Evolutionary conservation across 2,329 filamentous ascomycete species (phyloP).

Genomic region (Fusarium sp.): DNA sequence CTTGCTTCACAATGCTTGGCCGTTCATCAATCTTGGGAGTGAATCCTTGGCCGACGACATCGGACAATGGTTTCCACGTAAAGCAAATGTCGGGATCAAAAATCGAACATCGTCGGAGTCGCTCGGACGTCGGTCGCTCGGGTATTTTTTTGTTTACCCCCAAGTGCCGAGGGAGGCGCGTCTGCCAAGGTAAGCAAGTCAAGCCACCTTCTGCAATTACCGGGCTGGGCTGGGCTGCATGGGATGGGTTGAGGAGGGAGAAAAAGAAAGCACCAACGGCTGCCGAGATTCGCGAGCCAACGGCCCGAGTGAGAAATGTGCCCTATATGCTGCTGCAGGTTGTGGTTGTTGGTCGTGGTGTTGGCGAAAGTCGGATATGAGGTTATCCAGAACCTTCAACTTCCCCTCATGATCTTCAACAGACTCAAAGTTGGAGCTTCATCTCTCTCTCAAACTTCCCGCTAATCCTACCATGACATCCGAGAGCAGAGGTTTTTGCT

Average conservation of each 20-base stretch:
- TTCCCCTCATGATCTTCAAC: neutral
- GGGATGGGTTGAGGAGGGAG: neutral
- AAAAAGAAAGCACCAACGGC: neutral
- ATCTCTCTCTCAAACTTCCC: neutral
- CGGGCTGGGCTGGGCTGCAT: constrained; percentile 6
- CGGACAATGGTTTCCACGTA: neutral
- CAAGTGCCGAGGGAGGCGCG: neutral
- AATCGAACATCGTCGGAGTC: neutral
- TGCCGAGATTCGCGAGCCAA: neutral
- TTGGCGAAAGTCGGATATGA: neutral
- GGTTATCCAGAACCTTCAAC: neutral
- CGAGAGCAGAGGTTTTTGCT: constrained; percentile 16
- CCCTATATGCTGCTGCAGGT: neutral
- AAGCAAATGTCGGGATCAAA: neutral
- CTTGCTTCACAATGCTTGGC: neutral
- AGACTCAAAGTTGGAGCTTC: neutral
- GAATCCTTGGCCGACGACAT: neutral
- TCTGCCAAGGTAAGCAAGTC: constrained; percentile 1
- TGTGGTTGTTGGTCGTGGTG: too few relatives aligned
- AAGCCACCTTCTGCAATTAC: constrained; percentile 13
- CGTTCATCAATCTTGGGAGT: too few relatives aligned
- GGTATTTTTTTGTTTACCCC: neutral
- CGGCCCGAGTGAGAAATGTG: neutral
- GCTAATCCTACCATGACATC: neutral
- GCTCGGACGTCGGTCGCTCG: neutral